Evolutionary conservation across 768 basidiomycete genomes (phyloP), one percentile per base, ranked within the genome.

Genomic region (Arthromyces matolae): DNA sequence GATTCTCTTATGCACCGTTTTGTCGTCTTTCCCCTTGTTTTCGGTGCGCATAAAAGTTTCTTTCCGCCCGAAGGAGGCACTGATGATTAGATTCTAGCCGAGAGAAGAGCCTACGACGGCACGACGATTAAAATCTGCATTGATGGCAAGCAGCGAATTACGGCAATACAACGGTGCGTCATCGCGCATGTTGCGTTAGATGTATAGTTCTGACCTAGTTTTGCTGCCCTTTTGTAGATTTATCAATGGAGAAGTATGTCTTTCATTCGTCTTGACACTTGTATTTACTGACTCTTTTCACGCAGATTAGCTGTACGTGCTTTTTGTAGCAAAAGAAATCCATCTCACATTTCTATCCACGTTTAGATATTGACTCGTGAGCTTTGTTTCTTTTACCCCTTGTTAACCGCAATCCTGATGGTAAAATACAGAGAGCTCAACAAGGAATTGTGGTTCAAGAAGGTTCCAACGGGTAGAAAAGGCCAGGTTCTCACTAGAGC

Each of bases 111-210:
- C 14, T 63, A 70, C 3, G 71, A 79, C 27, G 76, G 73, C 3
- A 61, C 59, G 6, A 77, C 79, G 51, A 55, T 58, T 16, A 71
- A 77, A 18, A 71, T 71, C 0, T 86, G 84, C 50, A 83, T 85
- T 12, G 86, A 86, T 52, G 84, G 84, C n/a, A 86, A 86, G 58
- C 84, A 86, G 53, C 71, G 85, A 25, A 59, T 86, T 50, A 84
- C 85, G 0, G 84, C 84, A 0, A 78, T 86, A 22, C 70, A 73
- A 52, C 71, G 74, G 84, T 85, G 32, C 14, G 57, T 48, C n/a
- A 18, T 14, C 38, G n/a, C 31, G 22, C 23, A 50, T 29, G 34
- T 19, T 42, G 33, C 7, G 24, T 24, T 22, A 24, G 13, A 42
- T 9, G 32, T 8, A 49, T n/a, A n/a, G n/a, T n/a, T n/a, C n/a